Base-by-base conservation (phyloP, 2,329 filamentous ascomycete species). In the Apiospora saccharicola region DNA sequence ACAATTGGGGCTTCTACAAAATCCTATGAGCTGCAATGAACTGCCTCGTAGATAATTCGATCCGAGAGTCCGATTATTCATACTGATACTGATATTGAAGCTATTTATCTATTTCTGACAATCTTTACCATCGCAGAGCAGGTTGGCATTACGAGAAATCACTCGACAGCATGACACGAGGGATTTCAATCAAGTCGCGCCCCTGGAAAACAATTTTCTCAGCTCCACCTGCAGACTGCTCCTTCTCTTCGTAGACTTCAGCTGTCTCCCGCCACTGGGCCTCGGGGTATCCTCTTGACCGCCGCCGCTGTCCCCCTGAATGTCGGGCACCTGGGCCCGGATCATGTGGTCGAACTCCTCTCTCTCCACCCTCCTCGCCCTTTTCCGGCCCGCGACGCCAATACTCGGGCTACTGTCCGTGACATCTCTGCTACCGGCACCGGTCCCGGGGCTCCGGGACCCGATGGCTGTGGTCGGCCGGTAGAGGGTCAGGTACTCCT, bases 401-500 rank as follows among this genome's bases (percentile, higher is more conserved):
- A 72, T 70, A 68, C 73, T 73, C 16, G 72, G 37, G 61, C 67
- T 73, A 3, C n/a, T 30, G 24, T 34, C 53, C 14, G n/a, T 41
- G 14, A 30, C n/a, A 13, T 71, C 41, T 30, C 49, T n/a, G 13
- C 51, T 13, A 41, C 37, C 3, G 67, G 43, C 26, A 30, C 26
- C 26, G 13, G 61, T 8, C 34, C 37, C 3, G 67, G 43, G 41
- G 61, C 51, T 24, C 19, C 57, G 34, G 34, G 57, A 64, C 19
- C 16, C 34, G 30, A 34, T 41, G n/a, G 57, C 57, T 19, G 53
- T 30, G 7, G 67, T 47, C 44, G 74, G 70, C 24, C 71, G 43
- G 71, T 78, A 79, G 12, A 74, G 51, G n/a, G 77, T 73, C 4
- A 79, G 67, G 37, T 76, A 77, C 72, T 80, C 78, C 19, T 72